Conservation (phyloP, 257 asterid genomes). For the Jasminum sambac region DNA sequence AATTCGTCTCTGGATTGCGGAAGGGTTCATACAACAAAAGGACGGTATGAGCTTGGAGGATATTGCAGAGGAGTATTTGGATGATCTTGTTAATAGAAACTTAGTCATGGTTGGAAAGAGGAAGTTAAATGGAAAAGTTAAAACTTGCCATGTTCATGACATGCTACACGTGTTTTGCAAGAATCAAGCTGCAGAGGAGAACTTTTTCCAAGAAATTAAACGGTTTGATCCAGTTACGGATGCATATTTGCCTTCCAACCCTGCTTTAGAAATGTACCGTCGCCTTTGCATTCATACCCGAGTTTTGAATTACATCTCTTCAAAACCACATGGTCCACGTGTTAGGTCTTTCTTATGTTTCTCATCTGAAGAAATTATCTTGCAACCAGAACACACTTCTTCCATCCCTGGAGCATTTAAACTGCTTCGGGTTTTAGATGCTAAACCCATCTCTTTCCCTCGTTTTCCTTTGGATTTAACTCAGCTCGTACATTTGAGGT, state of each 20-base stretch:
- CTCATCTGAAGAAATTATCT: slow-evolving; percentile 31
- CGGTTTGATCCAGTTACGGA: slow-evolving; percentile 38
- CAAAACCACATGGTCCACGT: slow-evolving; percentile 42
- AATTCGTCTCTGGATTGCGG: slow-evolving; percentile 55
- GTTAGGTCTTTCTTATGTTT: slow-evolving; percentile 61
- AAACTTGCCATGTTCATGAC: slow-evolving; percentile 56
- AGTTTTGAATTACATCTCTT: slow-evolving; percentile 34
- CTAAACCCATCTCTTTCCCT: slow-evolving; percentile 36
- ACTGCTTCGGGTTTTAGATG: slow-evolving; percentile 56
- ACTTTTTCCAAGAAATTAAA: slow-evolving; percentile 45
- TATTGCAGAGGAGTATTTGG: slow-evolving; percentile 46
- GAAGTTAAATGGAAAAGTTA: slow-evolving; percentile 42
- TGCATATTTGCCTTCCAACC: slow-evolving; percentile 27
- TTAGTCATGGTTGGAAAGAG: slow-evolving; percentile 44
- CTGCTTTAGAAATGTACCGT: slow-evolving; percentile 35
- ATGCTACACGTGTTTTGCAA: slow-evolving; percentile 55
- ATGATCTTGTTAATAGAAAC: slow-evolving; percentile 50
- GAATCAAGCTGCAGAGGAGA: slow-evolving; percentile 41
- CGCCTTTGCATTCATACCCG: slow-evolving; percentile 56
- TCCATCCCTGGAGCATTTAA: slow-evolving; percentile 48
- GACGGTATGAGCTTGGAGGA: slow-evolving; percentile 48
- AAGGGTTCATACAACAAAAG: slow-evolving; percentile 51
- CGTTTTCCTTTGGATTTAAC: slow-evolving; percentile 43
- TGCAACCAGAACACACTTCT: slow-evolving; percentile 38
- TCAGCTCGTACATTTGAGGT: slow-evolving; percentile 54